Base-by-base conservation (phyloP, 1,139 yeast species). In the Yamadazyma membranifaciens region DNA sequence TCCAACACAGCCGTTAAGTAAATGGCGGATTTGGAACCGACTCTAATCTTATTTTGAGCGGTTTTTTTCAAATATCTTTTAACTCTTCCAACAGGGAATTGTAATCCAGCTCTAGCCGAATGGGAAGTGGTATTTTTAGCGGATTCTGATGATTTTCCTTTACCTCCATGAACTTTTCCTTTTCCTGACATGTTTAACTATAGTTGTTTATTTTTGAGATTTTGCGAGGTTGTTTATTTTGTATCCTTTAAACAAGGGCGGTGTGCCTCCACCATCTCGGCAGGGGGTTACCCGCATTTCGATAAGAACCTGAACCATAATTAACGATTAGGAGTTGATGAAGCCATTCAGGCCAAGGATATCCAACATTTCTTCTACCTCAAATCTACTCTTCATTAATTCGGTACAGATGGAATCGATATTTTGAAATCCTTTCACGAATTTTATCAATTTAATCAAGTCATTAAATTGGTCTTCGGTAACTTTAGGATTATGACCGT, bases 21-120 rank as follows among this genome's bases (percentile, higher is more conserved):
- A 52, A 92, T 92, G 50, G 98, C 98, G 37, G 97, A 94, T 66
- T 92, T 92, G 36, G 97, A 91, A 39, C 98, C 98, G 31, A 92
- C 98, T 65, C 99, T 83, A 57, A 89, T 84, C 62, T 87, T 89
- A 67, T 87, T 87, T 62, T 89, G 96, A 25, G 96, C 96, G 47
- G 83, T 84, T 63, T 78, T 83, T 75, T 92, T 92, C 67, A 92
- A 76, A 62, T 89, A 92, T 67, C 98, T 81, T 80, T 92, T 89
- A 57, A 92, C 89, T 80, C 99, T 88, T 41, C 99, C 99, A 28
- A 94, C 98, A 37, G 99, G 99, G 71, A 92, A 92, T 65, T 88
- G 97, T 60, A 92, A 76, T 22, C 98, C 98, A 24, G 98, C 98
- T 64, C 96, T 84, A 13, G 97, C 96, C 14, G 97, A 88, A 58